Base-by-base conservation (phyloP, 2,329 filamentous ascomycete species). In the Nemania sp. region DNA sequence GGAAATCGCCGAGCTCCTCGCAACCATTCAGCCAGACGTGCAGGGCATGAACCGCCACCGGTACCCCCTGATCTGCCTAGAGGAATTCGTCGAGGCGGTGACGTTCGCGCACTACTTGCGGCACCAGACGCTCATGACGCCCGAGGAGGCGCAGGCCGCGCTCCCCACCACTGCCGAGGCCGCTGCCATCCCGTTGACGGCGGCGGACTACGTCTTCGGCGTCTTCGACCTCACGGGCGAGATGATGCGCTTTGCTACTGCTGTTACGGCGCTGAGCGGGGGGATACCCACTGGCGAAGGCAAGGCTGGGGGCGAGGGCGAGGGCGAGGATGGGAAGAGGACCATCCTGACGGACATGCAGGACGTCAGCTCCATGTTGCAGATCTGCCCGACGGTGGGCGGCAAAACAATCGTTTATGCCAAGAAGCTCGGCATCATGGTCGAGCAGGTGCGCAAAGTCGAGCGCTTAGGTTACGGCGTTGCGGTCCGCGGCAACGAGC, bases 241-340 rank as follows among this genome's bases (percentile, higher is more conserved):
- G 82, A 86, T 98, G 84, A 99, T 99, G 96, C 88, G 94, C 32
- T 98, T 98, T 80, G 94, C 93, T 0, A 96, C 97, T 58, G 94
- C 94, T 5, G 89, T 90, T 27, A 92, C 97, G 78, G 94, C 94
- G 0, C 92, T 94, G 5, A 90, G 84, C 7, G 92, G 91, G 15
- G 82, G 81, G 49, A 78, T 87, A 24, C 67, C 73, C 79, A 73
- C 79, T 85, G 69, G 84, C 83, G 32, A 60, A 10, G 47, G 18
- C 8, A 6, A 43, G 3, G 32, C 27, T 5, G 55, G 52, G 18
- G 38, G 24, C 15, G 26, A 55, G 1, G 43, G 22, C 8, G 62
- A 60, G 5, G 63, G 58, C 70, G 73, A 68, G 72, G 62, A 61
- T n/a, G n/a, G n/a, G 72, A 72, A 79, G 70, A 73, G 83, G 45